phyloP scores from a whole-genome alignment of 2,329 filamentous ascomycete species.

The Aspergillus costaricaensis region DNA sequence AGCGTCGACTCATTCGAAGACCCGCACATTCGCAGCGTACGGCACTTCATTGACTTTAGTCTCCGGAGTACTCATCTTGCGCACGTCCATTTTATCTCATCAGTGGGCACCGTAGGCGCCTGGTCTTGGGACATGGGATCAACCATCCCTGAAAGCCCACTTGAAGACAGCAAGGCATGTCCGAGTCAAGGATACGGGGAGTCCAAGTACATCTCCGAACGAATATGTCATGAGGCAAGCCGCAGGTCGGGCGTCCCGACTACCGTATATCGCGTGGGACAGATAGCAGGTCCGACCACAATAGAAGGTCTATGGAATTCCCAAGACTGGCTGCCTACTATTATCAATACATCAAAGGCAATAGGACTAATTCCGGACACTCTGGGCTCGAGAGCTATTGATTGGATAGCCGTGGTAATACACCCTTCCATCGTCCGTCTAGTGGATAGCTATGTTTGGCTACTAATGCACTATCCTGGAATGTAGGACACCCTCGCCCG shows the following conservation, averaged over 20 bases:
- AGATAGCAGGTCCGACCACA: neutral
- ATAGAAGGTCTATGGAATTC: neutral
- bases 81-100: constrained; percentile 32
- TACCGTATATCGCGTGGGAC: neutral
- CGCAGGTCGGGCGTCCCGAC: neutral
- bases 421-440: neutral
- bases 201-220: neutral
- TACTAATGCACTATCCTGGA: neutral
- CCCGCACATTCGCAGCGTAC: constrained; percentile 31
- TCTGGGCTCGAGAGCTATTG: neutral
- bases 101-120: constrained; percentile 26
- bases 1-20: constrained; percentile 33
- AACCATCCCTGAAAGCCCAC: neutral
- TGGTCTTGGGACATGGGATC: constrained; percentile 12
- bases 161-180: neutral
- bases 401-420: neutral
- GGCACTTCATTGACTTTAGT: constrained; percentile 30
- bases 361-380: neutral
- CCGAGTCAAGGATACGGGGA: neutral
- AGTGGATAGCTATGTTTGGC: neutral
- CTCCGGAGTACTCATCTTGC: constrained; percentile 17
- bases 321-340: neutral
- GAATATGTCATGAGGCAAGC: neutral
- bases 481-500: neutral
- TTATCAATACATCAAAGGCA: neutral